These are phyloP conservation scores for Posidonia australis DNA, from an alignment of 106 monocot genomes.

Conservation along the genomic window DNA sequence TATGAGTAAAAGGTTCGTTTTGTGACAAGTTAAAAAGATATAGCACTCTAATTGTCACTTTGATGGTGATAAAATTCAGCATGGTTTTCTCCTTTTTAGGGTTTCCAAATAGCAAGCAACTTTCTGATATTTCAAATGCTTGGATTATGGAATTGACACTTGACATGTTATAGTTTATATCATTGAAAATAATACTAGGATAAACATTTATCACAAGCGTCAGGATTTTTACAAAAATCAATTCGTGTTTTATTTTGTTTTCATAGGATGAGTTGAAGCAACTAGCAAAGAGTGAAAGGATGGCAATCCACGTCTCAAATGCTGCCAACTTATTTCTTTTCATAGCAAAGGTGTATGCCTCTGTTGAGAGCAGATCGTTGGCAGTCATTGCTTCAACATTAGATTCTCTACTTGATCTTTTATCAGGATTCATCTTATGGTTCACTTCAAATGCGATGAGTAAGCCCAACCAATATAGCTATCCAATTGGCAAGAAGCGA, in stretches of 20 bases:
- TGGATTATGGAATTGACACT: too few species aligned
- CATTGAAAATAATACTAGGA: too few species aligned
- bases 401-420: slow-evolving; percentile 76
- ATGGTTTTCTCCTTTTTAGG: too few species aligned
- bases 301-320: slow-evolving; percentile 69
- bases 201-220: too few species aligned
- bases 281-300: slow-evolving; percentile 46
- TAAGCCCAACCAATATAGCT: slow-evolving; percentile 55
- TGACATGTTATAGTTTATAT: too few species aligned
- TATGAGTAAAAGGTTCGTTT: background rate
- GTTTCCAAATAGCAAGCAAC: background rate
- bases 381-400: slow-evolving; percentile 91
- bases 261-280: slow-evolving; percentile 52
- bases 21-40: too few species aligned
- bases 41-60: too few species aligned
- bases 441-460: slow-evolving; percentile 70
- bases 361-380: slow-evolving; percentile 52
- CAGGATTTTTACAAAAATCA: too few species aligned
- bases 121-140: background rate
- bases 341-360: slow-evolving; percentile 52
- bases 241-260: too few species aligned
- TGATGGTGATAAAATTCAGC: too few species aligned
- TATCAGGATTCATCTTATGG: slow-evolving; percentile 86
- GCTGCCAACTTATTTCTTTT: slow-evolving; percentile 61
- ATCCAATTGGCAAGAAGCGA: slow-evolving; percentile 82